A percentile compares a stretch with the other conserved stretches of the same genome.
These are phyloP conservation scores for Erythrobasidium hasegawianum DNA, from an alignment of 1,284 basidiomycete genomes.

Conservation along the genomic window DNA sequence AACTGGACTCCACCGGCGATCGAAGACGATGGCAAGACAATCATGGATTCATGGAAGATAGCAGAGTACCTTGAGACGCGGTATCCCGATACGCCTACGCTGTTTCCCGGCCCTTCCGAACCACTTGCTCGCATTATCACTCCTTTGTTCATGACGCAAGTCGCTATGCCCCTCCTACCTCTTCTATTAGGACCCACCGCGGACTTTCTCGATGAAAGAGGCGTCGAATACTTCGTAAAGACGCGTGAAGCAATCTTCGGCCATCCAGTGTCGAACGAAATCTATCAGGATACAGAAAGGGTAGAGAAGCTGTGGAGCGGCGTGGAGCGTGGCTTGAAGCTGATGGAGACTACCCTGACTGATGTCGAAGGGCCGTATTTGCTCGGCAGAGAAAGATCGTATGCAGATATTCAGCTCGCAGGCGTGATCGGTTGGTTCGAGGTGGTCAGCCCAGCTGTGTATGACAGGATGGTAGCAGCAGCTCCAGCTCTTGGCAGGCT, in stretches of 20 bases:
- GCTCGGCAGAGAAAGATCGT: slow-evolving; percentile 8
- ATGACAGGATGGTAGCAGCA: slow-evolving; percentile 3
- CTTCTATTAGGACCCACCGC: slow-evolving; percentile 18
- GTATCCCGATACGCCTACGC: slow-evolving; percentile 12
- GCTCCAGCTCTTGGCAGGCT: slow-evolving; percentile 12
- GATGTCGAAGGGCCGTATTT: slow-evolving; percentile 25
- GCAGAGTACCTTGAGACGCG: slow-evolving; percentile 16
- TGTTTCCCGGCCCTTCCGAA: slow-evolving; percentile 7
- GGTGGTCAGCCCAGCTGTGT: slow-evolving; percentile 12
- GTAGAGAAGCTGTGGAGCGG: slow-evolving; percentile 18
- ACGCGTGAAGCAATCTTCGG: slow-evolving; percentile 22
- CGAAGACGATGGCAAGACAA: slow-evolving; percentile 20
- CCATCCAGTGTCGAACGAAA: slow-evolving; percentile 6
- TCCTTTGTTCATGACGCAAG: background rate
- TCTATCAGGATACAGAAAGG: slow-evolving; percentile 20
- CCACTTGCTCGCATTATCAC: slow-evolving; percentile 8
- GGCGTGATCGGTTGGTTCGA: slow-evolving; percentile 23
- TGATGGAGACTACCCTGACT: slow-evolving; percentile 17
- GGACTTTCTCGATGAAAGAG: slow-evolving; percentile 24
- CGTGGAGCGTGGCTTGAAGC: slow-evolving; percentile 4
- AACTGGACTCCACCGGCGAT: slow-evolving; percentile 20
- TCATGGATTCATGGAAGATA: slow-evolving; percentile 29
- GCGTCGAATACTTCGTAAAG: slow-evolving; percentile 19
- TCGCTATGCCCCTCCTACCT: background rate
- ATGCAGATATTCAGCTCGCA: slow-evolving; percentile 14